These are phyloP conservation scores for Neopestalotiopsis clavispora DNA, from an alignment of 2,329 filamentous ascomycete species.

Conservation along the genomic window DNA sequence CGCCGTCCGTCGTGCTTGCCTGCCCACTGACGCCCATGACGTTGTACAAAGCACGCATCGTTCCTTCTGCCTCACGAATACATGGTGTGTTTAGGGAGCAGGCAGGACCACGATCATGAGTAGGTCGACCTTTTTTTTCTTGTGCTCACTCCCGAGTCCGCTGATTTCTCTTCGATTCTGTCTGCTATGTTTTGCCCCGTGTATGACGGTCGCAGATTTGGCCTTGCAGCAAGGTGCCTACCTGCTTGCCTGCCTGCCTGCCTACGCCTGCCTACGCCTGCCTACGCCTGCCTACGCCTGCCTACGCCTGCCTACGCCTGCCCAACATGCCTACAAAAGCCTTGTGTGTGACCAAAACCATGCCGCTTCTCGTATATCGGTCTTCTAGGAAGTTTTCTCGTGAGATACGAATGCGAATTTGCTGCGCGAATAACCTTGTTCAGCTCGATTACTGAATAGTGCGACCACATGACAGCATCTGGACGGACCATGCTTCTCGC, in stretches of 20 bases:
- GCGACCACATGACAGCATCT: background rate
- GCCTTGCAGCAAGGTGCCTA: background rate
- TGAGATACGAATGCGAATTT: conserved; percentile 7
- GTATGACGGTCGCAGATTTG: background rate
- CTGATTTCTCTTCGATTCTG: background rate
- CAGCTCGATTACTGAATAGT: background rate
- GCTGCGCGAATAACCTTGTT: conserved; percentile 10
- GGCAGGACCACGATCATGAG: background rate
- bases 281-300: too few relatives aligned
- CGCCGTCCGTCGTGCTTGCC: too few relatives aligned
- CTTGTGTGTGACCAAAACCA: background rate
- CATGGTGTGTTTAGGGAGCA: too few relatives aligned
- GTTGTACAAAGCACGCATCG: too few relatives aligned
- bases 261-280: too few relatives aligned
- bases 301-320: background rate
- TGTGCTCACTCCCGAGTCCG: background rate
- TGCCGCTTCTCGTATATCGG: conserved; percentile 1
- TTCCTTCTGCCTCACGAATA: too few relatives aligned
- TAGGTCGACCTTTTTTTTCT: background rate
- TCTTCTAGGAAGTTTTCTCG: background rate
- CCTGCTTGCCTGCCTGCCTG: background rate
- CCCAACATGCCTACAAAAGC: background rate
- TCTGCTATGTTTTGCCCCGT: background rate
- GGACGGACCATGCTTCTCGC: background rate
- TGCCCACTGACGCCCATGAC: too few relatives aligned